Evolutionary conservation across 2,329 filamentous ascomycete genomes (phyloP), one percentile per base, ranked within the genome.

Genomic region (Colletotrichum melonis): DNA sequence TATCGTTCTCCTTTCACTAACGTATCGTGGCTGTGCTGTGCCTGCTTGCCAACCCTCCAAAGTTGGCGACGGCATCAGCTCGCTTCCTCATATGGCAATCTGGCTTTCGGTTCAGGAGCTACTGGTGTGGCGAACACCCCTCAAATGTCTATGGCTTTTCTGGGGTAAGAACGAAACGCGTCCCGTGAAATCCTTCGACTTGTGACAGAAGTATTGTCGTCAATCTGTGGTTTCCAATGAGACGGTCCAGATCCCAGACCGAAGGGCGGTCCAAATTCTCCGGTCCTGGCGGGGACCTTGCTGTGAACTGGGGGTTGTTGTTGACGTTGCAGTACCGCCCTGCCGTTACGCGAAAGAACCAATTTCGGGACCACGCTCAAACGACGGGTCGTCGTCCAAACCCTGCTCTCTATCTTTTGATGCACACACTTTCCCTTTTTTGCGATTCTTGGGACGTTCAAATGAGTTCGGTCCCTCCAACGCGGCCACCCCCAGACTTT

Each of bases 211-310:
- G 67, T 14, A 22, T 38, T 14, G 35, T 70, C 55, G 32, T 65
- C 28, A 57, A 56, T 52, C 24, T 69, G 24, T 19, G 60, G 67
- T 57, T 69, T 35, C 67, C 70, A 66, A 65, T 62, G 35, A 65
- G 60, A 30, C 52, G 60, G 60, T 70, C 58, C 60, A 62, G 67
- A 70, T 70, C 35, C 42, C n/a, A 35, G 24, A 11, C 24, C n/a
- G n/a, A 42, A 56, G 60, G 63, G 56, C 70, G 66, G 67, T 60
- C 55, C 56, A 73, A 57, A 73, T 38, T 73, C 67, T 70, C 70
- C 67, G 70, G 70, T 5, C 35, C 22, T 28, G 60, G 67, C 60
- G 70, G 70, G 69, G 35, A 60, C 60, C 60, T 70, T 57, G 55
- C 60, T 52, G 26, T 32, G n/a, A 60, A 28, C 30, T 16, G 8